phyloP scores from a whole-genome alignment of 2,329 filamentous ascomycete genomes.

The Teratosphaeriaceae sp. region DNA sequence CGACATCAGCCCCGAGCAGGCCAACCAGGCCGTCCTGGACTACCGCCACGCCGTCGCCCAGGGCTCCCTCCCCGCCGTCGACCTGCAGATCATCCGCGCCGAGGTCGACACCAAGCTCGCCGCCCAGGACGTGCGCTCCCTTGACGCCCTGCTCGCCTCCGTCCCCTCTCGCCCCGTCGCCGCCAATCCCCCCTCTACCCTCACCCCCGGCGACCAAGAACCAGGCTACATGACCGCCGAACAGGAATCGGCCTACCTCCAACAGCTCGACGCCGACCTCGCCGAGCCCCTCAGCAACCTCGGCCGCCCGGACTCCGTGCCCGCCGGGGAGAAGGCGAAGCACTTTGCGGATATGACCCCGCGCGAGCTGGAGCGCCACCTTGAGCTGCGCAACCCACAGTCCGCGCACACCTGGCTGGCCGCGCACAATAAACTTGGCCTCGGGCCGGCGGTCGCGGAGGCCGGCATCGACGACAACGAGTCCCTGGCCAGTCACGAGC shows the following conservation, averaged over 20 bases:
- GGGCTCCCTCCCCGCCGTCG: conserved; percentile 24
- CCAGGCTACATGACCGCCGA: conserved; percentile 58
- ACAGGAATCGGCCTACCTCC: conserved; percentile 68
- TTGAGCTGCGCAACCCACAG: conserved; percentile 69
- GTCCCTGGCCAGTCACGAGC: conserved; percentile 79
- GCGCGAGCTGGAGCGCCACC: conserved; percentile 40
- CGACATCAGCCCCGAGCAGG: conserved; percentile 25
- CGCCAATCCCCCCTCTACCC: background rate
- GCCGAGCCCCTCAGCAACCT: conserved; percentile 36
- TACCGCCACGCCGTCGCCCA: conserved; percentile 30
- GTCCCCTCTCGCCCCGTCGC: conserved; percentile 31
- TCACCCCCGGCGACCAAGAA: background rate
- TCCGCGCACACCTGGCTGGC: conserved; percentile 91
- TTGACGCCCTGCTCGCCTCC: conserved; percentile 35
- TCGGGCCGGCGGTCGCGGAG: background rate
- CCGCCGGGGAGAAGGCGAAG: too few species aligned
- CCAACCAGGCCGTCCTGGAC: conserved; percentile 26
- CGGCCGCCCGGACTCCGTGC: too few species aligned
- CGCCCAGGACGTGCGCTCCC: conserved; percentile 19
- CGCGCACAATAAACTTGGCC: conserved; percentile 16
- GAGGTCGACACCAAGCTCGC: conserved; percentile 27
- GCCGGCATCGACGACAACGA: conserved; percentile 45
- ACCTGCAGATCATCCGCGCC: conserved; percentile 25
- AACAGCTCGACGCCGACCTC: conserved; percentile 53
- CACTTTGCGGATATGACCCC: conserved; percentile 34